phyloP scores from a whole-genome alignment of 1,139 yeast species.

The Debaryomycetaceae sp. region DNA sequence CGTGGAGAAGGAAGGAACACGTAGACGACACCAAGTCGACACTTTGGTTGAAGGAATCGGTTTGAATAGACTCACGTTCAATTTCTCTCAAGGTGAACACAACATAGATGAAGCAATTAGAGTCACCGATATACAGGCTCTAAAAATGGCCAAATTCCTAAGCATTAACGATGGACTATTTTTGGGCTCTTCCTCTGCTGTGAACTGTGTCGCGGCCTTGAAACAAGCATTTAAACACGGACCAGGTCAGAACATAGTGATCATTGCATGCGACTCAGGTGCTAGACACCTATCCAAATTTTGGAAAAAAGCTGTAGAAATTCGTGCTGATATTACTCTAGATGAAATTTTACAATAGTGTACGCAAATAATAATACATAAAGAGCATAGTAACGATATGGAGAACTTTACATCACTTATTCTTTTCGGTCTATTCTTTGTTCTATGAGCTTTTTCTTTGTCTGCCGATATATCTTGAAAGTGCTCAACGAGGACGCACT shows the following conservation, averaged over 20 bases:
- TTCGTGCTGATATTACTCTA: conserved; percentile 23
- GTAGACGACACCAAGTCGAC: conserved; percentile 95
- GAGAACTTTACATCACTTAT: neutral
- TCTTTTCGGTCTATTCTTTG: conserved; percentile 4
- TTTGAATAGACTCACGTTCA: conserved; percentile 77
- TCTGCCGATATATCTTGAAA: conserved; percentile 39
- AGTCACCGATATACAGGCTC: conserved; percentile 76
- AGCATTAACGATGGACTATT: conserved; percentile 85
- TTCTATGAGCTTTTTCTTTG: conserved; percentile 26
- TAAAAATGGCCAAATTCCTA: conserved; percentile 81
- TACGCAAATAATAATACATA: conserved; percentile 1
- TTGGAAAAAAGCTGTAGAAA: conserved; percentile 66
- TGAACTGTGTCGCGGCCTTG: conserved; percentile 88
- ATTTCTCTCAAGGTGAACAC: conserved; percentile 68
- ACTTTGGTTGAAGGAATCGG: conserved; percentile 95
- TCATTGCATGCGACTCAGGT: conserved; percentile 94
- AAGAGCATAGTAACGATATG: neutral
- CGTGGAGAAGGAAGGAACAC: conserved; percentile 87
- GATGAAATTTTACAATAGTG: conserved; percentile 23
- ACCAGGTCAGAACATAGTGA: conserved; percentile 71
- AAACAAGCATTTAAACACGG: conserved; percentile 54
- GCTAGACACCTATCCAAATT: conserved; percentile 85
- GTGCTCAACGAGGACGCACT: conserved; percentile 40
- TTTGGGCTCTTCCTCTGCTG: conserved; percentile 88
- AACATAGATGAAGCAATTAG: conserved; percentile 75